phyloP scores from a whole-genome alignment of 495 filamentous ascomycete species.

The Lindgomyces ingoldianus region DNA sequence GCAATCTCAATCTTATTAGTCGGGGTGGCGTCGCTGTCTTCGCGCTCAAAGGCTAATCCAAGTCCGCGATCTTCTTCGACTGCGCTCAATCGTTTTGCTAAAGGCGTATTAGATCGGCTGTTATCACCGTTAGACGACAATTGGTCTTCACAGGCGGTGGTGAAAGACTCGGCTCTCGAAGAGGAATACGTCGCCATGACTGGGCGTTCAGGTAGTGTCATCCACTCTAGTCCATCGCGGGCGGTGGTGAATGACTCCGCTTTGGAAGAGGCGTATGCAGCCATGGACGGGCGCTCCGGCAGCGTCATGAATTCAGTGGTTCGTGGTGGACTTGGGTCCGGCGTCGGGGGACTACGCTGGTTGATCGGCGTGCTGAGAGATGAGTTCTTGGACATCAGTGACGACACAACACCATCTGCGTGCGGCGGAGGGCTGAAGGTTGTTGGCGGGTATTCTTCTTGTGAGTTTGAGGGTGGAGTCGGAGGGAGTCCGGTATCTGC shows the following conservation, averaged over 20 bases:
- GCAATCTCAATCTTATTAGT: conserved; percentile 5
- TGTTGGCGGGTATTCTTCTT: conserved; percentile 10
- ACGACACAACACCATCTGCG: conserved; percentile 29
- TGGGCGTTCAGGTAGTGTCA: conserved; percentile 23
- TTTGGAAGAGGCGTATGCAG: conserved; percentile 39
- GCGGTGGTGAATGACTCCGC: conserved; percentile 47
- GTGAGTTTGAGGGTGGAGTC: conserved; percentile 34
- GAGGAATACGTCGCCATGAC: conserved; percentile 30
- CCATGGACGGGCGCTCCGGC: conserved; percentile 23
- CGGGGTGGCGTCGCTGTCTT: conserved; percentile 31
- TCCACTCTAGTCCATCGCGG: too few relatives aligned
- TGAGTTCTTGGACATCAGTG: conserved; percentile 36
- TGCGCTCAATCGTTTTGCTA: conserved; percentile 21
- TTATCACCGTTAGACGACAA: conserved; percentile 25
- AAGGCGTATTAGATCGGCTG: conserved; percentile 33
- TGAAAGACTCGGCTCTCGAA: conserved; percentile 46
- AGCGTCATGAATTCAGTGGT: conserved; percentile 33
- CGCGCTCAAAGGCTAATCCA: conserved; percentile 29
- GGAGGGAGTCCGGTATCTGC: conserved; percentile 34
- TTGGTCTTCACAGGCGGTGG: conserved; percentile 44
- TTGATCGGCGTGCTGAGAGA: conserved; percentile 39
- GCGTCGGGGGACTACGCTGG: conserved; percentile 44
- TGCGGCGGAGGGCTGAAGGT: conserved; percentile 29
- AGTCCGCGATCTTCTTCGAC: conserved; percentile 24
- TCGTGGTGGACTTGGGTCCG: conserved; percentile 44